phyloP scores from a whole-genome alignment of 2,329 filamentous ascomycete species.

The Elsinoe batatas region DNA sequence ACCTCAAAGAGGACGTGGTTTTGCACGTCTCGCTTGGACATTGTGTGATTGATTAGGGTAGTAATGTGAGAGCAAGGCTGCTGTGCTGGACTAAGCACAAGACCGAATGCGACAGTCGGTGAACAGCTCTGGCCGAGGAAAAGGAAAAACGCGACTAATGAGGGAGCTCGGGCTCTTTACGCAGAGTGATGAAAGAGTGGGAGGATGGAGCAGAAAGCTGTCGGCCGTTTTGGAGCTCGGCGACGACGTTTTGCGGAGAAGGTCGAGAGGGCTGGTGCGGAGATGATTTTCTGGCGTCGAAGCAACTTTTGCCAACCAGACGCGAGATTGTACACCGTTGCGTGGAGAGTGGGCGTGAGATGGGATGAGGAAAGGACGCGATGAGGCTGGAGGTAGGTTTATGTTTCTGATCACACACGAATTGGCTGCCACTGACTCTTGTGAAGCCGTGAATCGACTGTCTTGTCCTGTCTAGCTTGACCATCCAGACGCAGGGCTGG shows the following conservation, averaged over 20 bases:
- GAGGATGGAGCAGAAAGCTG: neutral
- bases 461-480: neutral
- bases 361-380: neutral
- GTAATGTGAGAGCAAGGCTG: neutral
- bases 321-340: constrained; percentile 10
- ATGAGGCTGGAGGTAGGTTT: constrained; percentile 1
- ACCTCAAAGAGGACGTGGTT: constrained; percentile 96
- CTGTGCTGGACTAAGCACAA: neutral
- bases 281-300: neutral
- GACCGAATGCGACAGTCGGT: neutral
- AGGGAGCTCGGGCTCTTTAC: constrained; percentile 7
- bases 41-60: constrained; percentile 17
- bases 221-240: neutral
- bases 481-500: constrained; percentile 8
- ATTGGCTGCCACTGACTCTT: no score
- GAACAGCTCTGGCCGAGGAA: neutral
- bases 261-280: neutral
- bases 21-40: constrained; percentile 62
- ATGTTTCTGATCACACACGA: neutral
- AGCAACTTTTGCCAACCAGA: neutral
- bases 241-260: neutral
- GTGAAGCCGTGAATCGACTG: no score
- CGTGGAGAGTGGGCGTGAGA: neutral
- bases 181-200: constrained; percentile 3
- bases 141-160: constrained; percentile 1